Conservation (phyloP, 495 filamentous ascomycete genomes). For the Terfezia claveryi region DNA sequence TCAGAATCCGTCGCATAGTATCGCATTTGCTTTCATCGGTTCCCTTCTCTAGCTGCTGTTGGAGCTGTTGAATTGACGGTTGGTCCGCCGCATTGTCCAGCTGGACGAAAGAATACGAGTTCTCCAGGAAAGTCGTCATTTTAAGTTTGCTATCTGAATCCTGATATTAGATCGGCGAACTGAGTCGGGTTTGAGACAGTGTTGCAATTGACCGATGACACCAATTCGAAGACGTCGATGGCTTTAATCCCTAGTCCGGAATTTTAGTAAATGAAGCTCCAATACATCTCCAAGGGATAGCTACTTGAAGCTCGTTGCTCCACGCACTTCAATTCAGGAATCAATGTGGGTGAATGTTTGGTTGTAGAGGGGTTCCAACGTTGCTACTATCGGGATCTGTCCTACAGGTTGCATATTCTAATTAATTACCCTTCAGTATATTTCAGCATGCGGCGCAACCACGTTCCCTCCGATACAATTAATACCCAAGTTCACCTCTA, state of each 20-base stretch:
- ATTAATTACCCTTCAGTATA: too few species aligned
- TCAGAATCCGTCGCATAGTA: conserved; percentile 94
- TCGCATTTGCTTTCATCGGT: conserved; percentile 92
- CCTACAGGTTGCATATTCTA: background rate
- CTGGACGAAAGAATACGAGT: conserved; percentile 83
- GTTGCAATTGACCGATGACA: too few species aligned
- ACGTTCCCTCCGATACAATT: conserved; percentile 4
- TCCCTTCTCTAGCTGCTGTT: conserved; percentile 88
- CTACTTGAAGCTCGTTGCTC: too few species aligned
- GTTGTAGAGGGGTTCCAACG: too few species aligned
- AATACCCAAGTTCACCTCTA: background rate
- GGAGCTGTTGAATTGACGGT: conserved; percentile 72
- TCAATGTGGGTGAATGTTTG: too few species aligned
- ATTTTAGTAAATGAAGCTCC: too few species aligned
- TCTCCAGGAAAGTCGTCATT: conserved; percentile 82
- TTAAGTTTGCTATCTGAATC: conserved; percentile 21
- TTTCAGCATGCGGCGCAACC: conserved; percentile 2
- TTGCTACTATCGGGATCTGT: background rate
- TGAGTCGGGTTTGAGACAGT: too few species aligned
- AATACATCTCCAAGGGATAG: too few species aligned
- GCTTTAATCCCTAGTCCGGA: too few species aligned
- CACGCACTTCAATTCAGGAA: too few species aligned
- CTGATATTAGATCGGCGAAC: too few species aligned
- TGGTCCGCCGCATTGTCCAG: conserved; percentile 86
- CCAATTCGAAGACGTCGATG: too few species aligned